Base-by-base conservation (phyloP, 176 grass and related monocot genomes). In the Microstegium vimineum region DNA sequence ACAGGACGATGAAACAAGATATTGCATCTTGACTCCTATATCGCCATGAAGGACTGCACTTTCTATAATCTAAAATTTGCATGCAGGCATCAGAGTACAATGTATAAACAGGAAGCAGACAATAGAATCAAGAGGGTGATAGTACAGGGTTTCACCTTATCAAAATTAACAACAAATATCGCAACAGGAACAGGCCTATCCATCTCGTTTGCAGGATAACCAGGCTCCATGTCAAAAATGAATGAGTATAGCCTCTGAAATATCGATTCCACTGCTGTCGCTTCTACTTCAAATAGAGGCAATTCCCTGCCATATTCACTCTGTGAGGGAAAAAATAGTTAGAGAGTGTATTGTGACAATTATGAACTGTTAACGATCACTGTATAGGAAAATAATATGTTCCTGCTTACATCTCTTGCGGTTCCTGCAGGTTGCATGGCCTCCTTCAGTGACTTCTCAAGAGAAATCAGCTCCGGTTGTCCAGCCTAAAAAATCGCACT, bases 111-210 rank as follows among this genome's bases (percentile, higher is more conserved):
- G 60, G 47, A 83, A 71, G 63, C 16, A 80, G 69, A 41, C 67
- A 65, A 87, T 71, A 66, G 26, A 75, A 60, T 74, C 77, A 75
- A 37, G 74, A 80, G 45, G n/a, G n/a, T n/a, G 66, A 67, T 62
- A 35, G 31, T 34, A 54, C 31, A 77, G 64, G 59, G 31, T 74
- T 61, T 54, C 88, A 99, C 96, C 92, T 99, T 99, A 80, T 99
- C 96, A 92, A 99, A 90, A 85, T 99, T 99, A 82, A 95, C 93
- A 74, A 99, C 75, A 92, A 99, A 99, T 76, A 99, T 89, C 69
- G 91, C 96, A 85, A 86, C 67, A 84, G 96, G 91, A 31, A 88
- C 93, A 74, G 89, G 91, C 77, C 96, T 91, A 85, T 90, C 87
- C 87, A 91, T 99, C 75, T 95, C 93, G 71, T 84, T 94, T 70